Evolutionary conservation across 768 basidiomycete species (phyloP), one percentile per base, ranked within the genome.

Genomic region (Tylopilus subfusipes): DNA sequence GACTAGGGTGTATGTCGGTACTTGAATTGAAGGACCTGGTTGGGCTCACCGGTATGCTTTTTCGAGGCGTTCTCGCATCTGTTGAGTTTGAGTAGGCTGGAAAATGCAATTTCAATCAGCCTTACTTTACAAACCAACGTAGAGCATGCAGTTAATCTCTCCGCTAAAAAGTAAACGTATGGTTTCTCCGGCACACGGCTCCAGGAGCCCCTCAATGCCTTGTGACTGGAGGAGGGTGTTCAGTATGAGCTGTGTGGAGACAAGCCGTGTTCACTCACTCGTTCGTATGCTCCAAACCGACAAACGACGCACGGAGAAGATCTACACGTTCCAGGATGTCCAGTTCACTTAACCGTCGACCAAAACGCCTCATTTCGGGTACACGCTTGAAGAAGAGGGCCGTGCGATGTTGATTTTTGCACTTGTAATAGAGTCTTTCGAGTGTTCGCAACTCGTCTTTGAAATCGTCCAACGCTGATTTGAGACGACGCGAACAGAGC

Each of bases 361-460:
- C 63, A 29, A 58, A 81, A 50, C 82, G 77, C 56, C 85, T 76
- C 19, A 85, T 74, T 63, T 91, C 90, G 11, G 66, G 62, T 16
- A 86, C 73, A 29, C 82, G 82, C 42, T 60, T 62, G 86, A 88
- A 91, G 67, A 89, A 90, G 12, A 90, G 56, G 27, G 68, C 59
- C 46, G 42, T 52, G 40, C 68, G 64, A 43, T 70, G 70, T 76
- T 93, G 90, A 59, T 90, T 92, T 64, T 86, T 89, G 58, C 82
- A 83, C 61, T 88, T 89, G 72, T 92, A 91, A 66, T 84, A 85
- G 2, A 91, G 65, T 55, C 85, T 76, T 60, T 85, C 82, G 33
- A 91, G 73, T 19, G 88, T 68, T 48, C 78, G 78, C 6, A 82
- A 66, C 61, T 67, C 65, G 47, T 66, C 59, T 14, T 47, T 54